Conservation (phyloP, 2,329 filamentous ascomycete species). For the Aureobasidium lini region DNA sequence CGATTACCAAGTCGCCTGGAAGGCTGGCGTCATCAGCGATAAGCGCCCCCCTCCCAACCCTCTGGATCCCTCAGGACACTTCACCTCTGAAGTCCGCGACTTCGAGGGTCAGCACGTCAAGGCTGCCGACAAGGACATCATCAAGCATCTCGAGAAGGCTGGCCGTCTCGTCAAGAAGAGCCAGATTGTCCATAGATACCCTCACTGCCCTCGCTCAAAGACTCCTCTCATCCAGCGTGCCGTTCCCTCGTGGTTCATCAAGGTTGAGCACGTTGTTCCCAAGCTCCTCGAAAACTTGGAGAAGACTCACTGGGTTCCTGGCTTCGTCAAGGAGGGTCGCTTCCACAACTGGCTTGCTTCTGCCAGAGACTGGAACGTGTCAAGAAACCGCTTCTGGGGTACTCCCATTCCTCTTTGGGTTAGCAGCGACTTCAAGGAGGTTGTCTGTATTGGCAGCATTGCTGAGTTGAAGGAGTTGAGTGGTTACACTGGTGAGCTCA, state of each 20-base stretch:
- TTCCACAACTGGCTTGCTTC: conserved; percentile 89
- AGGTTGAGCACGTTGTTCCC: conserved; percentile 73
- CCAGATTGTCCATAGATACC: conserved; percentile 84
- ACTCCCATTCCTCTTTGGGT: conserved; percentile 89
- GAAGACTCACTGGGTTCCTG: conserved; percentile 84
- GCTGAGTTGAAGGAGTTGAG: conserved; percentile 77
- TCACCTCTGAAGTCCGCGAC: conserved; percentile 67
- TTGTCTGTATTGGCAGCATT: conserved; percentile 78
- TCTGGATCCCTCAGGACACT: conserved; percentile 75
- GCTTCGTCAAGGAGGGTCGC: conserved; percentile 81
- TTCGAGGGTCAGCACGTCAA: conserved; percentile 88
- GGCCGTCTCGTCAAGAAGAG: conserved; percentile 77
- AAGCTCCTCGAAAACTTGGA: conserved; percentile 88
- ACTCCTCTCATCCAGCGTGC: conserved; percentile 89
- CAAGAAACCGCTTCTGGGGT: conserved; percentile 90
- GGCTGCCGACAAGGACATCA: conserved; percentile 84
- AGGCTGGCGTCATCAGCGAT: conserved; percentile 69
- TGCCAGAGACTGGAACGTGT: conserved; percentile 92
- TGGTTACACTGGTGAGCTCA: conserved; percentile 75
- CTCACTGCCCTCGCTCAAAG: conserved; percentile 91
- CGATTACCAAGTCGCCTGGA: conserved; percentile 78
- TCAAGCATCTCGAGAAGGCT: conserved; percentile 73
- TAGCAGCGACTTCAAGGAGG: conserved; percentile 79
- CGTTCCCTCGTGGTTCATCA: conserved; percentile 91
- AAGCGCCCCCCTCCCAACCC: conserved; percentile 78